Percentiles rank a stretch among this genome's conserved stretches.
phyloP scores from a whole-genome alignment of 148 eudicot species.

The Cornus suecica region DNA sequence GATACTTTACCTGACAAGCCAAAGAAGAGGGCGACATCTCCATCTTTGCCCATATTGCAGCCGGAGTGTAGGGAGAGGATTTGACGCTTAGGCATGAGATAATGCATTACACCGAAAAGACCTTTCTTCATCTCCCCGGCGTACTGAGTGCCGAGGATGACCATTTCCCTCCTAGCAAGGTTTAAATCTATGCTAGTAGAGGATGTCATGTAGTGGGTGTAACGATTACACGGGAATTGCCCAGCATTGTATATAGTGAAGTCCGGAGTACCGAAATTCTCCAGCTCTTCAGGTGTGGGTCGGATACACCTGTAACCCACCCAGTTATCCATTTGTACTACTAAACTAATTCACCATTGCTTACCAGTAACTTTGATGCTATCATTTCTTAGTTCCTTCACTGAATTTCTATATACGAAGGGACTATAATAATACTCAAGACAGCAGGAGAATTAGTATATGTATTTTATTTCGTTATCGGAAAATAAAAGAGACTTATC shows the following conservation, averaged over 20 bases:
- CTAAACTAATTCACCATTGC: conserved; percentile 24
- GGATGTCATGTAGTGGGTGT: conserved; percentile 85
- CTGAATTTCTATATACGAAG: neutral
- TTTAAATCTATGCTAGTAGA: conserved; percentile 80
- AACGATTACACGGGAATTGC: conserved; percentile 79
- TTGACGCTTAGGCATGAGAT: conserved; percentile 78
- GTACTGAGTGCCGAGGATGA: conserved; percentile 80
- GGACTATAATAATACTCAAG: neutral
- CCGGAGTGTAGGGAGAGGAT: conserved; percentile 85
- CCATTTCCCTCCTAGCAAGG: conserved; percentile 79
- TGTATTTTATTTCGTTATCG: neutral
- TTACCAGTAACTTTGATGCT: neutral
- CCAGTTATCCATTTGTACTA: conserved; percentile 42
- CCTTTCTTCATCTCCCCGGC: conserved; percentile 97
- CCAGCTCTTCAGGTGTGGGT: conserved; percentile 76
- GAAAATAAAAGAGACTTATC: conserved; percentile 27
- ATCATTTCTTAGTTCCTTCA: neutral
- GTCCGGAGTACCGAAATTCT: conserved; percentile 76
- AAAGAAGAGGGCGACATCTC: conserved; percentile 89
- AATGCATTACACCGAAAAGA: conserved; percentile 78
- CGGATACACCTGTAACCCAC: conserved; percentile 84
- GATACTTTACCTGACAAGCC: conserved; percentile 65
- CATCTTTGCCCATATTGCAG: conserved; percentile 77
- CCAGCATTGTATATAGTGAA: conserved; percentile 90
- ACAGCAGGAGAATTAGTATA: conserved; percentile 3